A percentile compares a stretch with the other conserved stretches of the same genome.
These are phyloP conservation scores for Volutella citrinella DNA, from an alignment of 2,329 filamentous ascomycete species.

Conservation along the genomic window DNA sequence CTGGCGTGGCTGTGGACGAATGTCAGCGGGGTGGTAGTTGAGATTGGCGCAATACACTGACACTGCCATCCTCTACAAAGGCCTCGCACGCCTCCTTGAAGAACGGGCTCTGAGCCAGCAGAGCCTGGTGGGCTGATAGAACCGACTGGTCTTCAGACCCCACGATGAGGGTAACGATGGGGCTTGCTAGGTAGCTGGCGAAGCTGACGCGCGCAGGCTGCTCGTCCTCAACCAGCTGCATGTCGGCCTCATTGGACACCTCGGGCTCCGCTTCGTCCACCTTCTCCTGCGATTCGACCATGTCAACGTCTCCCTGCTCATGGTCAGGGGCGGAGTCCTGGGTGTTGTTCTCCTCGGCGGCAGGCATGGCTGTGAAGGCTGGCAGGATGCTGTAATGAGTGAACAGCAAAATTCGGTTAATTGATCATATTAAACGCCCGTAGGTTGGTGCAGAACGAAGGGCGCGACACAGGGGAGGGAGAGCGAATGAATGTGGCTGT, in stretches of 20 bases:
- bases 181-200: conserved; percentile 62
- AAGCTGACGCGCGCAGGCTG: conserved; percentile 40
- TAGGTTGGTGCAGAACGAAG: no score
- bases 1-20: conserved; percentile 51
- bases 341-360: conserved; percentile 1
- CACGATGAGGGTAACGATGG: conserved; percentile 66
- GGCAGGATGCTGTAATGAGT: no score
- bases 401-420: no score
- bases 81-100: conserved; percentile 62
- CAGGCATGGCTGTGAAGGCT: not conserved
- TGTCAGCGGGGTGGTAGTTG: conserved; percentile 1
- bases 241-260: conserved; percentile 29
- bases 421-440: no score
- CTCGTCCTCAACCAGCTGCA: conserved; percentile 38
- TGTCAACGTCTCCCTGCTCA: conserved; percentile 38
- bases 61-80: conserved; percentile 60
- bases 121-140: conserved; percentile 75
- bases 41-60: conserved; percentile 37
- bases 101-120: conserved; percentile 72
- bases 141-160: conserved; percentile 60
- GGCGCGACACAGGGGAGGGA: no score
- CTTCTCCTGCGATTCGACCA: conserved; percentile 32
- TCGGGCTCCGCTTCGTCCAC: conserved; percentile 32
- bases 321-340: conserved; percentile 22
- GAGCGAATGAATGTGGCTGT: no score